These are phyloP conservation scores for Thermochaetoides thermophila DNA, from an alignment of 495 filamentous ascomycete species.

Conservation along the genomic window DNA sequence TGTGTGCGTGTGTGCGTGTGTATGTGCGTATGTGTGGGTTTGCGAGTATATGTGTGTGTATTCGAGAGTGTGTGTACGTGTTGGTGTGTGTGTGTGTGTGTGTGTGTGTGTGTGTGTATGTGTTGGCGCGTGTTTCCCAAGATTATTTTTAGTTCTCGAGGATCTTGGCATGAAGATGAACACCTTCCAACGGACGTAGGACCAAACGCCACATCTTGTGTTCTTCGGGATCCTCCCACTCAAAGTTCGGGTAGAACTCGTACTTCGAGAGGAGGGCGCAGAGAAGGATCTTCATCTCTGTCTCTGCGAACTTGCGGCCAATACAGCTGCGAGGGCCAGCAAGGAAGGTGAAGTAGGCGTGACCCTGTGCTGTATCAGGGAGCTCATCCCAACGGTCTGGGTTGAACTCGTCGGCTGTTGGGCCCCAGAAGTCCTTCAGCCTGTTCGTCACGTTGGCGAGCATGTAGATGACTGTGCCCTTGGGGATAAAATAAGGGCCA, in stretches of 20 bases:
- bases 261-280: conserved; percentile 22
- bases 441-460: conserved; percentile 25
- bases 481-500: conserved; percentile 15
- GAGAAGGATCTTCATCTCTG: conserved; percentile 27
- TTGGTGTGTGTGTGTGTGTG: too few species aligned
- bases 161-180: conserved; percentile 26
- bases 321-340: conserved; percentile 26
- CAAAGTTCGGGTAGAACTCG: conserved; percentile 22
- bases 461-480: conserved; percentile 20
- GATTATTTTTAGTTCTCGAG: conserved; percentile 5
- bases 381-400: conserved; percentile 26
- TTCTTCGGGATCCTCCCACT: conserved; percentile 30
- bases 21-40: too few species aligned
- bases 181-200: conserved; percentile 34
- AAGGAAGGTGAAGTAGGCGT: conserved; percentile 26
- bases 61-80: too few species aligned
- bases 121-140: too few species aligned
- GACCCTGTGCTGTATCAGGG: conserved; percentile 16
- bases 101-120: too few species aligned
- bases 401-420: conserved; percentile 21
- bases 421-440: conserved; percentile 23
- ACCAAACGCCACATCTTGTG: conserved; percentile 42
- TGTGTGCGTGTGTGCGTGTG: too few species aligned
- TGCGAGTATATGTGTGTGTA: too few species aligned
- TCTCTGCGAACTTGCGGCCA: conserved; percentile 27